Evolutionary conservation across 164 flowering plant genomes (phyloP).

Genomic region (Saururus chinensis): DNA sequence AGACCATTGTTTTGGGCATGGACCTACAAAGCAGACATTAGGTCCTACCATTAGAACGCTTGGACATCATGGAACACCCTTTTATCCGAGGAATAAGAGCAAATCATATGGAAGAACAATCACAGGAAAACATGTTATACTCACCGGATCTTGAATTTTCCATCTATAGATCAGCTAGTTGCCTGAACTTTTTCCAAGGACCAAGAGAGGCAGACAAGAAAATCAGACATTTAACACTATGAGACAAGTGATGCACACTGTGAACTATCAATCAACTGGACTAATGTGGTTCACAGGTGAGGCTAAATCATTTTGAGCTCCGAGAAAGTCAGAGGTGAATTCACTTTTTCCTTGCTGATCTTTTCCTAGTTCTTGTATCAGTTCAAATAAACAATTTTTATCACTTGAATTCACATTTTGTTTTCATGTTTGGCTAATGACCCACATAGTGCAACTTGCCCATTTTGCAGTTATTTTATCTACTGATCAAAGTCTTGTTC

Average conservation of each 20-base stretch:
- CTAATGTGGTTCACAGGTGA: too few relatives aligned
- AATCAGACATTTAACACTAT: too few relatives aligned
- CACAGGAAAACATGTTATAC: too few relatives aligned
- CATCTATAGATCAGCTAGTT: too few relatives aligned
- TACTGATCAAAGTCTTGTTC: too few relatives aligned
- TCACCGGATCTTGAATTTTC: too few relatives aligned
- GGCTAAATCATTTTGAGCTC: too few relatives aligned
- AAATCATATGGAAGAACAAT: neutral
- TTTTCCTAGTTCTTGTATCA: neutral
- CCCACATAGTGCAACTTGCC: neutral
- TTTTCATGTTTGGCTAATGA: neutral
- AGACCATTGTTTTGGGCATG: neutral
- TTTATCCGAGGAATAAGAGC: neutral
- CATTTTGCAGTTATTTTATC: neutral
- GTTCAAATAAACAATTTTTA: neutral
- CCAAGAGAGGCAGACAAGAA: too few relatives aligned
- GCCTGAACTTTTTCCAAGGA: neutral
- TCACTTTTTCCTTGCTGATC: neutral
- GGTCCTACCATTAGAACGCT: neutral
- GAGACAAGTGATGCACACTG: too few relatives aligned
- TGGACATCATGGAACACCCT: neutral
- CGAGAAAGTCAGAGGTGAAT: too few relatives aligned
- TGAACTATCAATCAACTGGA: too few relatives aligned
- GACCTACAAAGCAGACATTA: neutral
- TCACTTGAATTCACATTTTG: neutral